These are phyloP conservation scores for Leccinellum luteum DNA, from an alignment of 768 basidiomycete species.

Conservation along the genomic window DNA sequence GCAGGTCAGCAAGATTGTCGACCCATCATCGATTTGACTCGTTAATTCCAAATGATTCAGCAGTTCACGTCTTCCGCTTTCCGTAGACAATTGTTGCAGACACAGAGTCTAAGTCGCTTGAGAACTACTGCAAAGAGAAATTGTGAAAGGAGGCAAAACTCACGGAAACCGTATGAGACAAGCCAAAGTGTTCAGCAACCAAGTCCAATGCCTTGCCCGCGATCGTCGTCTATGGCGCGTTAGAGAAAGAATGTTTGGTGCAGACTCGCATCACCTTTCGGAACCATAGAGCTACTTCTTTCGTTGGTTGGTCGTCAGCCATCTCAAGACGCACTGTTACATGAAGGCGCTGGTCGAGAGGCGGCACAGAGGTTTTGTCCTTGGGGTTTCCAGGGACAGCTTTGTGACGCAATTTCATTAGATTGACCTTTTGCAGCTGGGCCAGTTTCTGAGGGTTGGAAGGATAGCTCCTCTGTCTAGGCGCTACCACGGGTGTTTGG, in stretches of 20 bases:
- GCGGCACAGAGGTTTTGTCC: slow-evolving; percentile 44
- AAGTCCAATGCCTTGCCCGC: slow-evolving; percentile 66
- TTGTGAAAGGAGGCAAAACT: neutral
- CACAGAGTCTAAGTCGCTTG: slow-evolving; percentile 40
- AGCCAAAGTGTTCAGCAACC: slow-evolving; percentile 29
- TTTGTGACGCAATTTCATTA: slow-evolving; percentile 74
- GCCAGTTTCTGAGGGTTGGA: slow-evolving; percentile 53
- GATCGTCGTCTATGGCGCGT: slow-evolving; percentile 42
- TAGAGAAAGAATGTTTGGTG: neutral
- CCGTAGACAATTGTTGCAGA: slow-evolving; percentile 32
- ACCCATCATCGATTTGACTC: slow-evolving; percentile 55
- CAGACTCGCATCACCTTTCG: slow-evolving; percentile 49
- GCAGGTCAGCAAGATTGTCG: slow-evolving; percentile 21
- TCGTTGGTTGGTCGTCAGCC: slow-evolving; percentile 21
- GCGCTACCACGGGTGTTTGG: slow-evolving; percentile 26
- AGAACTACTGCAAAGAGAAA: slow-evolving; percentile 13
- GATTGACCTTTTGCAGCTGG: slow-evolving; percentile 53
- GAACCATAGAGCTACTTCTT: slow-evolving; percentile 63
- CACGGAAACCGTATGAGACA: slow-evolving; percentile 12
- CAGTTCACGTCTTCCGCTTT: slow-evolving; percentile 32
- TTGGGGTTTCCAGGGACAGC: slow-evolving; percentile 63
- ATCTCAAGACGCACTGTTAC: slow-evolving; percentile 41
- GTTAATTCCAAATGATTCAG: slow-evolving; percentile 49
- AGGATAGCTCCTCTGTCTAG: slow-evolving; percentile 34
- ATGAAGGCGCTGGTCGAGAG: slow-evolving; percentile 58